Evolutionary conservation across 176 grass and related monocot species (phyloP).

Genomic region (Chrysopogon serrulatus): DNA sequence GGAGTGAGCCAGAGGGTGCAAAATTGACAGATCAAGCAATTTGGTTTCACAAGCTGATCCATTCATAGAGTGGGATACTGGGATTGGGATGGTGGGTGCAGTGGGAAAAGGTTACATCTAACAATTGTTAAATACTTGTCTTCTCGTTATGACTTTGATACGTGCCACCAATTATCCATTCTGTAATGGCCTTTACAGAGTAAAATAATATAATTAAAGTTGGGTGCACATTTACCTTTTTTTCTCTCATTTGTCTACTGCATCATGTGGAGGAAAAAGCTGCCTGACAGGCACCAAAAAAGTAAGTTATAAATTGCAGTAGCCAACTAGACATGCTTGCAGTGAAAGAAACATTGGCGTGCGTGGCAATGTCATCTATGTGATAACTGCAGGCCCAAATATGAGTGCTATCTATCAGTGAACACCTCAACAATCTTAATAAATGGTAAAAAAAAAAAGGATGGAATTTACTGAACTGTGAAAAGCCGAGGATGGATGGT

Average conservation of each 20-base stretch:
- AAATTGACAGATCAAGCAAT: no score
- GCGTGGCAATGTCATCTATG: neutral
- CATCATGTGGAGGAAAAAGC: neutral
- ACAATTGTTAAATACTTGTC: neutral
- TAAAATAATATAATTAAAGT: neutral
- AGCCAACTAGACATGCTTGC: slow-evolving; percentile 5
- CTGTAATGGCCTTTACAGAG: neutral
- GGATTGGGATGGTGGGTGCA: neutral
- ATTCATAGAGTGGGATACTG: no score
- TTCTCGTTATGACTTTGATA: neutral
- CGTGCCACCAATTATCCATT: neutral
- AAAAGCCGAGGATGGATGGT: neutral
- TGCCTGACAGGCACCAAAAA: neutral
- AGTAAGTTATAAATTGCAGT: neutral
- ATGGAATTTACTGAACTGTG: neutral
- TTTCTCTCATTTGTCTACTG: neutral
- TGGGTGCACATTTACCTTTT: neutral
- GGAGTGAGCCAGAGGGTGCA: no score
- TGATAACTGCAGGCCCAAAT: neutral
- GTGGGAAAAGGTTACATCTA: neutral
- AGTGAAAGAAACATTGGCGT: slow-evolving; percentile 5
- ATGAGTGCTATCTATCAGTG: neutral
- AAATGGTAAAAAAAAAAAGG: neutral
- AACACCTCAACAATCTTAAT: neutral
- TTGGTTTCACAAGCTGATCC: no score